Evolutionary conservation across 2,329 filamentous ascomycete genomes (phyloP).

Genomic region (Penicillium crustosum): DNA sequence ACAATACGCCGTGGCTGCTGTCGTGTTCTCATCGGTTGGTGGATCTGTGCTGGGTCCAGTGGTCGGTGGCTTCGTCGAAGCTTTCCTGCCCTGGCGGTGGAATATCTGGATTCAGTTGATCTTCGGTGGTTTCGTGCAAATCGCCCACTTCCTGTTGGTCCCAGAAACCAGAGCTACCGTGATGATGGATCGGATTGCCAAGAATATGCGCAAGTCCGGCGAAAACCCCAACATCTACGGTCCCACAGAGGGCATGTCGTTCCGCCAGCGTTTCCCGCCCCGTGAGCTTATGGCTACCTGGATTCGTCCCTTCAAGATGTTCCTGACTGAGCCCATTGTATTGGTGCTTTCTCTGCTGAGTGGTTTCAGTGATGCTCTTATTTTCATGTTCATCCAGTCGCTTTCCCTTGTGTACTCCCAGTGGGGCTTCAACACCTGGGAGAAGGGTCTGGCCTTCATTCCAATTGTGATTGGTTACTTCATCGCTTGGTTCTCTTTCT

Average conservation of each 20-base stretch:
- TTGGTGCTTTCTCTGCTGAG: slow-evolving; percentile 60
- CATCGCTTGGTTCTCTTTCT: slow-evolving; percentile 58
- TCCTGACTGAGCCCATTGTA: slow-evolving; percentile 65
- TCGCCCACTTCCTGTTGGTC: slow-evolving; percentile 66
- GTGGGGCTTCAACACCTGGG: slow-evolving; percentile 56
- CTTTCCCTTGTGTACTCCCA: slow-evolving; percentile 60
- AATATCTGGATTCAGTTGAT: slow-evolving; percentile 84
- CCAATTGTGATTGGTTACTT: slow-evolving; percentile 60
- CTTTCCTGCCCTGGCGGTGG: slow-evolving; percentile 69
- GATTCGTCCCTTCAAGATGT: slow-evolving; percentile 63
- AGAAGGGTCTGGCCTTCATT: slow-evolving; percentile 55
- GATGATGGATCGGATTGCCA: slow-evolving; percentile 76
- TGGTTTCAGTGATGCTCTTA: slow-evolving; percentile 64
- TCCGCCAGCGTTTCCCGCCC: slow-evolving; percentile 58
- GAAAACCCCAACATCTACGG: slow-evolving; percentile 64
- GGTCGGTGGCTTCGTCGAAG: slow-evolving; percentile 73
- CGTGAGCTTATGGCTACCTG: slow-evolving; percentile 59
- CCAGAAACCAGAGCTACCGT: slow-evolving; percentile 76
- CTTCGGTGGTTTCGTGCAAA: slow-evolving; percentile 68
- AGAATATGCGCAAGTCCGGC: slow-evolving; percentile 65
- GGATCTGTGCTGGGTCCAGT: slow-evolving; percentile 76
- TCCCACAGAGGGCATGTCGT: slow-evolving; percentile 67
- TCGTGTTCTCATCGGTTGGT: slow-evolving; percentile 76
- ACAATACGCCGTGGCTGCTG: slow-evolving; percentile 73
- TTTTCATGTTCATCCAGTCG: slow-evolving; percentile 67